A percentile compares a stretch with the other conserved stretches of the same genome.
phyloP scores from a whole-genome alignment of 305 asterid species.

The Fraxinus albicans region DNA sequence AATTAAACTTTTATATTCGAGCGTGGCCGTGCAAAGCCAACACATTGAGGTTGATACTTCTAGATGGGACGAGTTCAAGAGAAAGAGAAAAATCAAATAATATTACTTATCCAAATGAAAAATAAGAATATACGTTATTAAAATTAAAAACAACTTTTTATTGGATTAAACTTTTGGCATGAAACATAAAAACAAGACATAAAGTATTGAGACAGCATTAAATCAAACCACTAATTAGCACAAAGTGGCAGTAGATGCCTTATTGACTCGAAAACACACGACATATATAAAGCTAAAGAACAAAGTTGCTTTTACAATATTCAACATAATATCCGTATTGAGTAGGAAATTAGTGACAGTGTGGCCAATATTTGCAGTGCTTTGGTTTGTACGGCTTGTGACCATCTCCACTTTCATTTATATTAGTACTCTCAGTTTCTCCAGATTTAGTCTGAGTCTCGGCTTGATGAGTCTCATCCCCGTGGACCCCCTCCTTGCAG shows the following conservation, averaged over 20 bases:
- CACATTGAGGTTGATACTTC: neutral
- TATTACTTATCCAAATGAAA: too few species aligned
- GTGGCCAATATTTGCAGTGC: neutral
- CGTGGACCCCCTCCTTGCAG: neutral
- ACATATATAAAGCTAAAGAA: neutral
- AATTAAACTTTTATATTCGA: too few species aligned
- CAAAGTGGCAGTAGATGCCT: neutral
- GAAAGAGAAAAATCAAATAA: neutral
- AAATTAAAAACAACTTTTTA: neutral
- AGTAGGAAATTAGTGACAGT: neutral
- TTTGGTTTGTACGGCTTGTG: neutral
- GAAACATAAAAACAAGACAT: neutral
- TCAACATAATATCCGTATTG: neutral
- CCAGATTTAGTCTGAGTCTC: neutral
- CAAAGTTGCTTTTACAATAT: neutral
- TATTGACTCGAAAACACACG: neutral
- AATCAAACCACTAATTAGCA: neutral
- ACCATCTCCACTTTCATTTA: neutral
- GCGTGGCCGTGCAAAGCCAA: neutral
- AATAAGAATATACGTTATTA: neutral
- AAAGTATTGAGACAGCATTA: neutral
- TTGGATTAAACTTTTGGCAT: neutral
- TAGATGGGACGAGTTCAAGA: neutral
- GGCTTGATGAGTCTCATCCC: neutral
- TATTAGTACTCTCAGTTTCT: neutral